Evolutionary conservation across 2,329 filamentous ascomycete genomes (phyloP), one percentile per base, ranked within the genome.

Genomic region (Penicillium sp.): DNA sequence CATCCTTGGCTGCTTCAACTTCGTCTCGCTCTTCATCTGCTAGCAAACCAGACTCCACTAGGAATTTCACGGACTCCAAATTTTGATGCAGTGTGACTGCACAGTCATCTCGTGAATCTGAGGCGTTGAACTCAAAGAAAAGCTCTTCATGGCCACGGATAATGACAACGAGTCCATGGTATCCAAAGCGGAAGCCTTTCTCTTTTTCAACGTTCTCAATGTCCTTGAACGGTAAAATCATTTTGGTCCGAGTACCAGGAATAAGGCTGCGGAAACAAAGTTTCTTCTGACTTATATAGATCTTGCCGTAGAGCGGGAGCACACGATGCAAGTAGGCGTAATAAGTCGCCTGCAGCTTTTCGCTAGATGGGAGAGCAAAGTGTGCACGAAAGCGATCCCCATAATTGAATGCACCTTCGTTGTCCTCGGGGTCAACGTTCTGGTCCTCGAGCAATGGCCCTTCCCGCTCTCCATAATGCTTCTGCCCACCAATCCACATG

Each of bases 121-220:
- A 80, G 48, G 87, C 84, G 52, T 85, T 84, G 70, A 97, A 97
- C 72, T 99, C 93, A 69, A 99, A 97, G 74, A 97, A 97, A 0
- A 99, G 78, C 74, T 97, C 94, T 72, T 97, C 94, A 61, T 97
- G 91, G 0, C 93, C 94, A 53, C 89, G 87, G 62, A 99, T 95
- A 5, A 96, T 89, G n/a, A 97, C 81, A 0, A 96, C 91, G 41
- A 99, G 82, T 6, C 93, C 94, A 21, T 91, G 89, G 67, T 96
- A 97, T 7, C 92, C 91, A 67, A 96, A 90, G 1, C 93, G 86
- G 70, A 97, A 97, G 0, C 94, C 93, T 69, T 94, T 96, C 74
- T 97, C 93, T 75, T 96, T 97, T 68, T 93, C 88, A 7, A 92
- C 91, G 61, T 92, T 97, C 73, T 97, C 91, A 50, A 97, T 89